Base-by-base conservation (phyloP, 768 basidiomycete genomes). In the Thelephora ganbajun region DNA sequence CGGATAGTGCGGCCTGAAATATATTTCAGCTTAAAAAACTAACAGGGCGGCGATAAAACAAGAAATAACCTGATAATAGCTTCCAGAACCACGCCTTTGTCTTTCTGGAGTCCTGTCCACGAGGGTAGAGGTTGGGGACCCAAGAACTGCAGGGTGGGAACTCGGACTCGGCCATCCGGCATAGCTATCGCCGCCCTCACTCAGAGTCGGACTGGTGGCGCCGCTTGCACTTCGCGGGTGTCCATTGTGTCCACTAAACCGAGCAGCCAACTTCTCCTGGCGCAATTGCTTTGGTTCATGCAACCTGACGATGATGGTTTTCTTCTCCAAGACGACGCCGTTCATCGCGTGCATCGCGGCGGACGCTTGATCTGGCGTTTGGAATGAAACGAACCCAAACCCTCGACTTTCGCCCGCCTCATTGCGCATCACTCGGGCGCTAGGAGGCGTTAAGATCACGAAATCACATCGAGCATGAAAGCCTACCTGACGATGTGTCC, bases 251-350 rank as follows among this genome's bases (percentile, higher is more conserved):
- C 75, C 65, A 43, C 69, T 77, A 56, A 85, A 89, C n/a, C 86
- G 72, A 48, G 82, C 80, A 12, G 87, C 87, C 7, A 91, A 69
- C 54, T 91, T 90, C 65, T 89, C 87, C 59, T 90, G 84, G 18
- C 91, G 75, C n/a, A 91, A 64, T 59, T 89, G 85, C 60, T 90
- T 92, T 7, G 89, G 90, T 62, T 93, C 91, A 54, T 93, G 89
- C 46, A 93, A 65, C 36, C 91, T 77, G 22, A 94, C 91, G 1
- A 87, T 82, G 35, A 94, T 71, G 47, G 83, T 77, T 59, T 91
- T 89, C 12, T 71, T 65, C 26, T 85, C 86, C 22, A 93, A 49
- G 22, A 74, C 65, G 12, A 66, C 60, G 13, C 88, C 87, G 48
- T 93, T 89, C 89, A 93, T 91, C 9, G 67, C 74, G 45, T 77